Conservation (phyloP, 129 eudicot genomes). For the Flaveria ramosissima region DNA sequence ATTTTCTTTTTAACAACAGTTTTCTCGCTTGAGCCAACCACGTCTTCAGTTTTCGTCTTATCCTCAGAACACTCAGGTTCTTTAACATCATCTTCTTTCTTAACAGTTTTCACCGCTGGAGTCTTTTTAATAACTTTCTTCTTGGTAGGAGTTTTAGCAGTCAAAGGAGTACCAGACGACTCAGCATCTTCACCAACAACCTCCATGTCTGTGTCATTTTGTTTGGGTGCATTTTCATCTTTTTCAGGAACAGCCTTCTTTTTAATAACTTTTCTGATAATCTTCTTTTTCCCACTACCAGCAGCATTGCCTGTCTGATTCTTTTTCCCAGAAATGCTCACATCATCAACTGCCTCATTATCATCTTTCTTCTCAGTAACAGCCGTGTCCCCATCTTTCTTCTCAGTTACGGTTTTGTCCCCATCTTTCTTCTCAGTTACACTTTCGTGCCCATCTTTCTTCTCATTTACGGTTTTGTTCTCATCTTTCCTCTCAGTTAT, state of each 20-base stretch:
- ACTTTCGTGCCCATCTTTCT: constrained; percentile 24
- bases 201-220: constrained; percentile 39
- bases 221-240: constrained; percentile 35
- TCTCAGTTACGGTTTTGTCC: background rate
- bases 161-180: constrained; percentile 39
- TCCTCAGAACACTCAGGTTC: constrained; percentile 48
- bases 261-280: constrained; percentile 65
- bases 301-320: constrained; percentile 39
- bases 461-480: constrained; percentile 20
- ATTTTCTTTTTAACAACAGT: constrained; percentile 64
- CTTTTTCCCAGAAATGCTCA: constrained; percentile 37
- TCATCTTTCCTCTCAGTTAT: constrained; percentile 28
- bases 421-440: background rate
- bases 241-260: constrained; percentile 59
- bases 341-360: constrained; percentile 37
- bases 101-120: constrained; percentile 29
- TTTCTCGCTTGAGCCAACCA: constrained; percentile 45
- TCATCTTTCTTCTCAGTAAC: constrained; percentile 10
- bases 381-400: background rate
- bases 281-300: constrained; percentile 65
- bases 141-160: constrained; percentile 47
- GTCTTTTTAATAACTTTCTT: constrained; percentile 58
- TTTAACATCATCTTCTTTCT: constrained; percentile 49
- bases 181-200: constrained; percentile 43
- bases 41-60: constrained; percentile 38